phyloP scores from a whole-genome alignment of 345 rosid species.

The Eucalyptus pauciflora region DNA sequence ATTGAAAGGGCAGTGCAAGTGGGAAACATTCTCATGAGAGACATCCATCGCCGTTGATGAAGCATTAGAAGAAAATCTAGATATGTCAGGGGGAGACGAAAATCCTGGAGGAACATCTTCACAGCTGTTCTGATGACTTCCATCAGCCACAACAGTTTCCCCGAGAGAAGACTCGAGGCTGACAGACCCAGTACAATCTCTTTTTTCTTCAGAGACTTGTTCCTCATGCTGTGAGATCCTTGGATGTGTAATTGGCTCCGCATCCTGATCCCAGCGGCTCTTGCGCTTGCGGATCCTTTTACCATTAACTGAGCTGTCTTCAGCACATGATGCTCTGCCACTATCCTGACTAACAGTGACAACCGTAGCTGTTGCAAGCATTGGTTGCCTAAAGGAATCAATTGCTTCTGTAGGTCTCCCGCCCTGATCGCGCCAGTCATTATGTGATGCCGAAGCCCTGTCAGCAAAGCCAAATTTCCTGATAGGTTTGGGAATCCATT shows the following conservation, averaged over 20 bases:
- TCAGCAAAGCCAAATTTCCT: conserved; percentile 46
- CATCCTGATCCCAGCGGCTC: conserved; percentile 98
- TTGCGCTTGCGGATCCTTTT: conserved; percentile 69
- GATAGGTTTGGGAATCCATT: conserved; percentile 65
- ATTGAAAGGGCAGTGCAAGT: conserved; percentile 10
- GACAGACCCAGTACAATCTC: neutral
- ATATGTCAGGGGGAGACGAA: conserved; percentile 25
- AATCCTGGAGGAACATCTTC: conserved; percentile 91
- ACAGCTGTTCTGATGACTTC: conserved; percentile 9
- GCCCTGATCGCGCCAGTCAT: conserved; percentile 33
- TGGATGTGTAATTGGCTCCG: conserved; percentile 12
- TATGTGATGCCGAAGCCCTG: conserved; percentile 40
- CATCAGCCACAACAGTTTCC: neutral
- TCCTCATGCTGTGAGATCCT: conserved; percentile 11
- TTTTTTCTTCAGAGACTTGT: conserved; percentile 12
- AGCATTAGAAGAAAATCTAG: conserved; percentile 17
- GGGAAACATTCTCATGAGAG: conserved; percentile 4
- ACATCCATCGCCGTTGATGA: conserved; percentile 11
- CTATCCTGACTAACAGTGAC: conserved; percentile 29
- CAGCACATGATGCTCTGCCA: conserved; percentile 16
- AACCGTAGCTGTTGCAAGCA: conserved; percentile 13
- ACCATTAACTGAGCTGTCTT: conserved; percentile 14
- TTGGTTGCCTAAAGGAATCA: conserved; percentile 17
- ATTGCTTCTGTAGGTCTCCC: conserved; percentile 40
- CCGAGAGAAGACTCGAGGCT: neutral